Conservation (phyloP, 2,329 filamentous ascomycete genomes). For the Penicillium sp. region DNA sequence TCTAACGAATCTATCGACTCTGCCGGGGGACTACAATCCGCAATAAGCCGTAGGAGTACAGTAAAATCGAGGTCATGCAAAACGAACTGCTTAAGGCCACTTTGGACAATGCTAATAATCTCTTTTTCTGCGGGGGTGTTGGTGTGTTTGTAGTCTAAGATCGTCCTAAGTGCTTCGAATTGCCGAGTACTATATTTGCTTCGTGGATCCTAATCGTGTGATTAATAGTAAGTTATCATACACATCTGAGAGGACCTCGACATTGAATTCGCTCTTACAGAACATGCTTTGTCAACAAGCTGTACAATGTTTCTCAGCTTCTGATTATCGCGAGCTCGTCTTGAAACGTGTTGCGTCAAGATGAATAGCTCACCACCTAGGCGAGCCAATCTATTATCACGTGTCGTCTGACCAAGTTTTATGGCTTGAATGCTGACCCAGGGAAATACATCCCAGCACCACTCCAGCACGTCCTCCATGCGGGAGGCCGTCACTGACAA, state of each 20-base stretch:
- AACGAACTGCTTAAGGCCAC: neutral
- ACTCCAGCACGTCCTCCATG: neutral
- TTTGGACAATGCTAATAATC: neutral
- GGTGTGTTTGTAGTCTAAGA: neutral
- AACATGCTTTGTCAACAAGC: slow-evolving; percentile 6
- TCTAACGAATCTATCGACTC: neutral
- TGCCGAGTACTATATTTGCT: neutral
- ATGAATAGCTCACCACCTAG: slow-evolving; percentile 3
- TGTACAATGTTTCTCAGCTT: neutral
- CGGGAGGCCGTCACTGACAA: neutral
- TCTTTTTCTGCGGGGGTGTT: neutral
- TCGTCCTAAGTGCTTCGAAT: neutral
- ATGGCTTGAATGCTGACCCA: slow-evolving; percentile 3
- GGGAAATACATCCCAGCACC: neutral
- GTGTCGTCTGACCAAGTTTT: neutral
- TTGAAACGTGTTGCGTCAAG: neutral
- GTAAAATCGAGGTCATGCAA: neutral
- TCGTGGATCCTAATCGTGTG: neutral
- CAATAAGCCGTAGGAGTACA: neutral
- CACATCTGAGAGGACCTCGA: too few relatives aligned
- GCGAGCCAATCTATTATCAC: neutral
- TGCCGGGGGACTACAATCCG: neutral
- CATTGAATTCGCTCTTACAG: neutral
- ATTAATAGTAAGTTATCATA: neutral
- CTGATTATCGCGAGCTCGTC: neutral